Base-by-base conservation (phyloP, 2,329 filamentous ascomycete genomes). In the Pseudogymnoascus sp. region DNA sequence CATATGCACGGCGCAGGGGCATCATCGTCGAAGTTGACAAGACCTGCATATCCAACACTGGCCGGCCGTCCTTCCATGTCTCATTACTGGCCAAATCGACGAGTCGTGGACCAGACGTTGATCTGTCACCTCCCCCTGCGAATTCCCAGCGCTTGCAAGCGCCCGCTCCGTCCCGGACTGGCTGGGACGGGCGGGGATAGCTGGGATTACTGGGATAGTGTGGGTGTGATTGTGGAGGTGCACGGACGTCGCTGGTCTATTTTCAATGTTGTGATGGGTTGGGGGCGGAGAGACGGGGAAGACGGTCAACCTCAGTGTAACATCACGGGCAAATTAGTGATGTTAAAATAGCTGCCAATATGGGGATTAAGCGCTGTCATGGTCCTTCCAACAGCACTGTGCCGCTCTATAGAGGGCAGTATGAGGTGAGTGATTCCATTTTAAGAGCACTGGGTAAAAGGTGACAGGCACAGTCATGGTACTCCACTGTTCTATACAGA, bases 121-220 rank as follows among this genome's bases (percentile, higher is more conserved):
- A 48, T 48, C 41, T 48, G 41, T 48, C 41, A 48, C 41, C 41
- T 48, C n/a, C 41, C 41, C 41, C 23, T 48, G 41, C 23, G 19
- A 48, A 48, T 48, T 9, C 41, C 41, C 41, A 48, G 41, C 41
- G 41, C 41, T 48, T 48, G 41, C 41, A 48, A 48, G 41, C 41
- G 13, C 41, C 41, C 41, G 41, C 41, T 48, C 41, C 41, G n/a
- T n/a, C 23, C 13, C 15, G 23, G 23, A 48, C 41, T 48, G 41
- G 41, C 23, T 48, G 41, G 41, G 41, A 48, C 41, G 3, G 13
- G 18, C 21, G 13, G 39, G 41, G 41, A 48, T 21, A 48, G 41
- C 41, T 48, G 41, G 13, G 41, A 48, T 18, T 8, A n/a, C 23
- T 48, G 41, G 41, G 41, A 48, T 48, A 21, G 15, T 15, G 3